Conservation (phyloP, 192 early-diverging fungal genomes). For the Rhizophagus sp. region DNA sequence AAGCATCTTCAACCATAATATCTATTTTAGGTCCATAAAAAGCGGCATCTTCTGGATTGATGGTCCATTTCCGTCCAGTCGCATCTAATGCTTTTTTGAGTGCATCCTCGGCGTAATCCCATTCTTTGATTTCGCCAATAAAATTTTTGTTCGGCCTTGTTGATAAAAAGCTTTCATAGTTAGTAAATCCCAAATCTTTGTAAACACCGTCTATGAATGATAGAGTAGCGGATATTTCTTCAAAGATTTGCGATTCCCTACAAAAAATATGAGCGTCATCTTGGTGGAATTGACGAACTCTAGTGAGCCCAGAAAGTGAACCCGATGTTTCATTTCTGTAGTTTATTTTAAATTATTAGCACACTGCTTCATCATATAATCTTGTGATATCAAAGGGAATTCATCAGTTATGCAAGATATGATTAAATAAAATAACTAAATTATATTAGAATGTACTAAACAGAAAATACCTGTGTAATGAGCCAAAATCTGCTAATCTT, state of each 20-base stretch:
- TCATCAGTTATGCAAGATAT: not conserved
- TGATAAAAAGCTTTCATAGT: slow-evolving; percentile 77
- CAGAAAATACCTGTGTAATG: slow-evolving; percentile 74
- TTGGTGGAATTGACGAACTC: slow-evolving; percentile 94
- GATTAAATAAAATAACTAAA: slow-evolving; percentile 20
- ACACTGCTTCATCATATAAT: not conserved
- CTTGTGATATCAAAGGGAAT: not conserved
- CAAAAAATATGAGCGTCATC: slow-evolving; percentile 98
- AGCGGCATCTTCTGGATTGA: slow-evolving; percentile 88
- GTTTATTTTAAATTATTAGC: slow-evolving; percentile 18
- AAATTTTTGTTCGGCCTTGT: slow-evolving; percentile 74
- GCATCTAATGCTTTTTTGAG: slow-evolving; percentile 69
- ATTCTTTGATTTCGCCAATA: slow-evolving; percentile 75
- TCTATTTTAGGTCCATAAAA: slow-evolving; percentile 99
- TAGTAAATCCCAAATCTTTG: slow-evolving; percentile 72
- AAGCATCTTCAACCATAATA: slow-evolving; percentile 78
- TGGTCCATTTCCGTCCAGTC: slow-evolving; percentile 60
- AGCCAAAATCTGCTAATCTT: slow-evolving; percentile 90
- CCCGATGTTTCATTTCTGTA: slow-evolving; percentile 88
- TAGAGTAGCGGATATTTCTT: slow-evolving; percentile 80
- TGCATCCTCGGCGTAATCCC: slow-evolving; percentile 77
- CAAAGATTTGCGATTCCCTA: slow-evolving; percentile 70
- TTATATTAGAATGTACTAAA: not conserved
- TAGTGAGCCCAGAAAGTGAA: slow-evolving; percentile 84
- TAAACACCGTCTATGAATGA: slow-evolving; percentile 80